Conservation (phyloP, 148 eudicot genomes). For the Silene uniflora region DNA sequence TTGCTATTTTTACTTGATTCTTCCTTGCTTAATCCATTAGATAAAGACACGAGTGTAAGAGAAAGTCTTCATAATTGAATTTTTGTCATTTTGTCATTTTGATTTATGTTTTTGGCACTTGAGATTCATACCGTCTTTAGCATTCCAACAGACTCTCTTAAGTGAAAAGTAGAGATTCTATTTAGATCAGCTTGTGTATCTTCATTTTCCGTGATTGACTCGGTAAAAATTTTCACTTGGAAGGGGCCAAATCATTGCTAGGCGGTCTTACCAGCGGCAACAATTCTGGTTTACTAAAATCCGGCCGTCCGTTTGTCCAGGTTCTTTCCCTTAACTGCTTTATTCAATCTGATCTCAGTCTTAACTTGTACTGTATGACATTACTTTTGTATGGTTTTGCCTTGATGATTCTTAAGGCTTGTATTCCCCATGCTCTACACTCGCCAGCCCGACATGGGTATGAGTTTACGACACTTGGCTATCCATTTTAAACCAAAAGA, state of each 20-base stretch:
- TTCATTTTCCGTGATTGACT: constrained; percentile 14
- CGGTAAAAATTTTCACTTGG: neutral
- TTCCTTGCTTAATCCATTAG: neutral
- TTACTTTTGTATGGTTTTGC: neutral
- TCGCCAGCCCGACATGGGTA: neutral
- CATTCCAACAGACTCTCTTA: neutral
- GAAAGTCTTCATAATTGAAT: neutral
- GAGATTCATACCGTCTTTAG: neutral
- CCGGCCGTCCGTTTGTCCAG: constrained; percentile 40
- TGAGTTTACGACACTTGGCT: too few relatives aligned
- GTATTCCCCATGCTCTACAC: neutral
- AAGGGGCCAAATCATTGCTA: constrained; percentile 54
- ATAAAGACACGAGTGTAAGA: neutral
- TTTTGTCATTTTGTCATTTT: too few relatives aligned
- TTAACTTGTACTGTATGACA: neutral
- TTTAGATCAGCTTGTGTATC: neutral
- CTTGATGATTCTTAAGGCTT: neutral
- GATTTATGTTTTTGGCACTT: neutral
- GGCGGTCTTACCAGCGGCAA: constrained; percentile 38
- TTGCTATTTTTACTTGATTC: neutral
- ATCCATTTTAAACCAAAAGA: neutral
- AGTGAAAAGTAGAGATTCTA: neutral
- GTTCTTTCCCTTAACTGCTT: constrained; percentile 29
- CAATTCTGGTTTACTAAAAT: constrained; percentile 29
- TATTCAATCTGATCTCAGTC: too few relatives aligned